Evolutionary conservation across 768 basidiomycete species (phyloP), one percentile per base, ranked within the genome.

Genomic region (Termitomyces sp.): DNA sequence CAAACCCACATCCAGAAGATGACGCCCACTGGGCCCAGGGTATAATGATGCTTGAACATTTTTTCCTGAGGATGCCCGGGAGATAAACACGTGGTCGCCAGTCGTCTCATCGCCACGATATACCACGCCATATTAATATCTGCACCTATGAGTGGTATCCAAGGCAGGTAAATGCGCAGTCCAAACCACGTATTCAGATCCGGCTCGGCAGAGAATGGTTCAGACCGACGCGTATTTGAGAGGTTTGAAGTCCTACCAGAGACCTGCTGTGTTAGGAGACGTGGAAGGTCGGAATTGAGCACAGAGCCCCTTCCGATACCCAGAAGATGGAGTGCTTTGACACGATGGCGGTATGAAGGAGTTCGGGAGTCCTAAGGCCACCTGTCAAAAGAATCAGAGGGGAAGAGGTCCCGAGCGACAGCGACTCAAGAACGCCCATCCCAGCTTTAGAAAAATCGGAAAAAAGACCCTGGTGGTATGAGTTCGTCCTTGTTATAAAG

Each of bases 311-410:
- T 78, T 6, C 85, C 94, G 18, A 95, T 76, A 0, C 94, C 94
- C 33, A 93, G 75, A 22, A 95, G 75, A 68, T 95, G 80, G 91
- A 82, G 57, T 92, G 83, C 5, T 71, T 71, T 9, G 79, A 71
- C 0, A 66, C 61, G 16, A 93, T 76, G 1, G 82, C 88, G 16
- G 72, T 68, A 12, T 76, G 70, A 39, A 94, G 74, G 33, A 83
- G 78, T 0, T 78, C 71, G 16, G 83, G 81, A 0, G 86, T 83
- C 24, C 80, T 76, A 40, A 96, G 80, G 24, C 91, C 92, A 30
- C 93, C 93, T 0, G 93, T 95, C 27, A 95, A 81, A 30, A 95
- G 74, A 62, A 95, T 76, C 7, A 89, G 74, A 1, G 93, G 91
- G 2, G 70, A 65, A 1, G 69, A 66, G 8, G 65, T 53, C 9